Conservation (phyloP, 2,329 filamentous ascomycete species). For the Sporothrix variecibatus region DNA sequence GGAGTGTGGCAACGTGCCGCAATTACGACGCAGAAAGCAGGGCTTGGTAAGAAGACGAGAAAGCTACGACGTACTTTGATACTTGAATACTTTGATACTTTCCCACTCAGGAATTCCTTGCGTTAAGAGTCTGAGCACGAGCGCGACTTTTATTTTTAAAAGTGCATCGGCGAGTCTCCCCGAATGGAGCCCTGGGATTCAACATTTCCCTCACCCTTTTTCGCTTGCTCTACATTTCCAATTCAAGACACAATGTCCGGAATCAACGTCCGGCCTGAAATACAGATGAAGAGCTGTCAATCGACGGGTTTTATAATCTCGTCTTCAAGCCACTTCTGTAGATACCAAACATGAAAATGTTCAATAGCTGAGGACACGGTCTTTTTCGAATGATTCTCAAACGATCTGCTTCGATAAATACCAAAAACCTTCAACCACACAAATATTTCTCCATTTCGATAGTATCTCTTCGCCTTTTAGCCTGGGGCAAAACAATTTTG, state of each 20-base stretch:
- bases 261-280: neutral
- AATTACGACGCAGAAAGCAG: neutral
- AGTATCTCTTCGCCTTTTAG: neutral
- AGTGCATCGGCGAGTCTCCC: neutral
- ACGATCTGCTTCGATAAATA: neutral
- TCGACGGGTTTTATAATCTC: neutral
- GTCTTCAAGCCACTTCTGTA: neutral
- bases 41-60: neutral
- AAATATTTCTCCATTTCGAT: neutral
- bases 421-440: neutral
- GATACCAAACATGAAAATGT: constrained; percentile 3
- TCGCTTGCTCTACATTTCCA: neutral
- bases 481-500: neutral
- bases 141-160: neutral
- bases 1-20: constrained; percentile 4
- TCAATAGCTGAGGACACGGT: neutral
- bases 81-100: neutral
- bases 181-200: neutral
- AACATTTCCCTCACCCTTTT: neutral
- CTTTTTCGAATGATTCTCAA: neutral
- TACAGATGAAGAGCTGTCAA: neutral
- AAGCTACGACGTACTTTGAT: neutral
- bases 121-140: neutral
- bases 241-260: neutral
- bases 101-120: no score